Evolutionary conservation across 768 basidiomycete species (phyloP), one percentile per base, ranked within the genome.

Genomic region (Naganishia randhawae): DNA sequence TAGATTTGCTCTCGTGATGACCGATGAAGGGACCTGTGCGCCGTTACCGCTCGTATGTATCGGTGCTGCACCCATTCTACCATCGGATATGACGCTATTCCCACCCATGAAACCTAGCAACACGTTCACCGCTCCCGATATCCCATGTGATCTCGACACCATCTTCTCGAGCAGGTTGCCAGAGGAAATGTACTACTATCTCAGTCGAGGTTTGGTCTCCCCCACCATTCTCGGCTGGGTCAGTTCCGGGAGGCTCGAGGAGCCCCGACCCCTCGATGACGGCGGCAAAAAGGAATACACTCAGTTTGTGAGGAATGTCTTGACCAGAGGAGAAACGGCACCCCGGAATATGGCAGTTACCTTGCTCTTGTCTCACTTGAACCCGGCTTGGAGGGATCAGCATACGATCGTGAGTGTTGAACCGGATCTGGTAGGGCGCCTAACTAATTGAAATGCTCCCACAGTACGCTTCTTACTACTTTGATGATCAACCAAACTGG

Each of bases 171-270:
- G 91, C 80, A 88, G 92, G 51, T 84, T 99, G 29, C 95, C 95
- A 0, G 96, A 98, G 78, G 93, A 98, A 78, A 85, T 97, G 68
- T 98, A 94, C 82, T 97, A 88, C 80, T 96, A 97, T 79, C 85
- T 98, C 71, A 96, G 92, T 42, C 88, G 92, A 19, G 95, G 96
- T 6, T 85, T 98, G 16, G 78, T 97, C 63, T 87, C 88, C 10
- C 91, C 95, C 0, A 90, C 92, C 73, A 87, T 92, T 11, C 85
- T 98, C 27, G 89, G 93, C n/a, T 96, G 95, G 90, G 86, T 99
- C 68, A 92, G 91, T 17, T 87, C 85, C 29, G 92, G 92, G 17
- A 86, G 95, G 69, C 82, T 89, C 54, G 91, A 97, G 76, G 87
- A 87, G 66, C 87, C 89, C 3, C 77, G 75, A 61, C 95, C 96